These are phyloP conservation scores for Avena insularis DNA, from an alignment of 176 grass and related monocot genomes.

Conservation along the genomic window DNA sequence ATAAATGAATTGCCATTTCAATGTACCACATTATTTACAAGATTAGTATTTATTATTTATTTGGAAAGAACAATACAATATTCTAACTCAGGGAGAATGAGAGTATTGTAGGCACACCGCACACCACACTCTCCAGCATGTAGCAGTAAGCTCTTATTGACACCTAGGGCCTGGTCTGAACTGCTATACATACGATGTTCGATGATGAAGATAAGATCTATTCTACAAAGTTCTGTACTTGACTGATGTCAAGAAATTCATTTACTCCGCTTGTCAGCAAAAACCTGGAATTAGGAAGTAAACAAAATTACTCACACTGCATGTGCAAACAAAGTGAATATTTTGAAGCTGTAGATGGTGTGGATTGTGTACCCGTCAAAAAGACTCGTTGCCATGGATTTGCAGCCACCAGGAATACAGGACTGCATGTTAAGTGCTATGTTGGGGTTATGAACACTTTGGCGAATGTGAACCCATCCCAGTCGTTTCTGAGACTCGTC, in stretches of 20 bases:
- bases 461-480: slow-evolving; percentile 75
- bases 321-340: background rate
- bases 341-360: background rate
- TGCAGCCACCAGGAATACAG: slow-evolving; percentile 60
- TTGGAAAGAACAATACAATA: background rate
- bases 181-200: background rate
- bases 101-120: background rate
- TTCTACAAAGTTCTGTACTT: slow-evolving; percentile 59
- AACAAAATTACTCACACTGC: background rate
- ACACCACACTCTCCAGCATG: background rate
- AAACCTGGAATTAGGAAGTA: slow-evolving; percentile 44
- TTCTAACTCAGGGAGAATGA: background rate
- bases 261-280: slow-evolving; percentile 61
- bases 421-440: slow-evolving; percentile 80
- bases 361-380: slow-evolving; percentile 47
- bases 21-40: background rate
- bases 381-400: slow-evolving; percentile 62
- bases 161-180: background rate
- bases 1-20: background rate
- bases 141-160: background rate
- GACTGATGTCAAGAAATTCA: slow-evolving; percentile 56
- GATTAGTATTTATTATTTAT: background rate
- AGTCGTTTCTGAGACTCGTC: slow-evolving; percentile 46
- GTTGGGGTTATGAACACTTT: slow-evolving; percentile 87
- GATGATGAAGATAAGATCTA: background rate